Conservation (phyloP, 2,329 filamentous ascomycete genomes). For the Pseudophaeomoniella oleicola region DNA sequence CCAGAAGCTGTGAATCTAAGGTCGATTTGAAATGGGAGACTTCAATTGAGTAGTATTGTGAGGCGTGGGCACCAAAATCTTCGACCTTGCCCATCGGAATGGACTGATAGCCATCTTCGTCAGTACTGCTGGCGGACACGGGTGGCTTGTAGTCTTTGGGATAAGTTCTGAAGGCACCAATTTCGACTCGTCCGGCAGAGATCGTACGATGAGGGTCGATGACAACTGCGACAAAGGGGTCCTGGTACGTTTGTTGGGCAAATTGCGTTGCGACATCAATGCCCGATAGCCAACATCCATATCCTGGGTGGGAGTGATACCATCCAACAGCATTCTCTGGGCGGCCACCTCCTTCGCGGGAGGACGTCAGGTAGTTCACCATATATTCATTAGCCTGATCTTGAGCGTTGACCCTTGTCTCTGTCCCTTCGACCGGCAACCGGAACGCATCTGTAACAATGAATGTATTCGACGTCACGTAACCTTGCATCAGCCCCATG, state of each 20-base stretch:
- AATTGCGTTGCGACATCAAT: constrained; percentile 87
- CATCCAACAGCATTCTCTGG: constrained; percentile 90
- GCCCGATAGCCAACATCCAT: constrained; percentile 94
- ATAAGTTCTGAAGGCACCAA: constrained; percentile 89
- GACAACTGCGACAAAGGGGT: constrained; percentile 90
- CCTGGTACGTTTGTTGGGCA: constrained; percentile 70
- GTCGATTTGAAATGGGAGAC: constrained; percentile 91
- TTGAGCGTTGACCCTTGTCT: constrained; percentile 92
- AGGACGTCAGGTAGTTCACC: constrained; percentile 65
- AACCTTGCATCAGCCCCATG: constrained; percentile 97
- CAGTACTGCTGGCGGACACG: constrained; percentile 24
- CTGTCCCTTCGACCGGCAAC: constrained; percentile 92
- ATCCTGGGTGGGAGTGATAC: constrained; percentile 99
- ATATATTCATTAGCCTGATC: constrained; percentile 96
- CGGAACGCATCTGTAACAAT: constrained; percentile 90
- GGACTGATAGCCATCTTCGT: constrained; percentile 33
- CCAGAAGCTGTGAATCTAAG: constrained; percentile 72
- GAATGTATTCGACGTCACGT: constrained; percentile 70
- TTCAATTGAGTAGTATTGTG: constrained; percentile 79
- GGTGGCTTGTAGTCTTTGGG: constrained; percentile 55
- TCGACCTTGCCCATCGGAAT: constrained; percentile 89
- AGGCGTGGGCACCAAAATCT: constrained; percentile 87
- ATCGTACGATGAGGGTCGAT: constrained; percentile 95
- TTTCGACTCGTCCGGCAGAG: constrained; percentile 87
- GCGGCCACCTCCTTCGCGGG: constrained; percentile 55